Evolutionary conservation across 805 yeast genomes (phyloP).

Genomic region (Metschnikowia baotianmanensis): DNA sequence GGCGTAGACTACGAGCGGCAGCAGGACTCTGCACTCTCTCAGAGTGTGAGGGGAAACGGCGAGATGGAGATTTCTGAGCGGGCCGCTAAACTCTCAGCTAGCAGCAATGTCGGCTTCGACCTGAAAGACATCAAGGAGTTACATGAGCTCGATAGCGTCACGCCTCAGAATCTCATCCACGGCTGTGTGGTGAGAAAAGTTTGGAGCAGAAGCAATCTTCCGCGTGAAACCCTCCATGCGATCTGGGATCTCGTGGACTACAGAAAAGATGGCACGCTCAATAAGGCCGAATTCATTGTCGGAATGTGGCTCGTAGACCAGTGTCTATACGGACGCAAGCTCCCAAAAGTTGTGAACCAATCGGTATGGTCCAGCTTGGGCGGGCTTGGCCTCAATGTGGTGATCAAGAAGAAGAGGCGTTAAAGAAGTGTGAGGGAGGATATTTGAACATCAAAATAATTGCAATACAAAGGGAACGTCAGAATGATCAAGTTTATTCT

Average conservation of each 20-base stretch:
- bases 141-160: conserved; percentile 31
- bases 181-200: conserved; percentile 71
- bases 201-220: conserved; percentile 77
- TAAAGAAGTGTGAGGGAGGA: conserved; percentile 3
- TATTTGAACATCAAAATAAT: too few species aligned
- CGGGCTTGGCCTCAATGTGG: conserved; percentile 41
- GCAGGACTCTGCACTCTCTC: conserved; percentile 4
- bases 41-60: conserved; percentile 15
- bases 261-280: conserved; percentile 68
- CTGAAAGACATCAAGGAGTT: conserved; percentile 25
- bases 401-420: conserved; percentile 34
- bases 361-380: conserved; percentile 81
- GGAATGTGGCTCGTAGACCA: conserved; percentile 99
- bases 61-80: conserved; percentile 19
- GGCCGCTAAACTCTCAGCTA: conserved; percentile 27
- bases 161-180: conserved; percentile 39
- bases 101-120: conserved; percentile 22
- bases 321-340: conserved; percentile 86
- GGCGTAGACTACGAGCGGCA: conserved; percentile 33
- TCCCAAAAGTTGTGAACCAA: conserved; percentile 67
- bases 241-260: conserved; percentile 74
- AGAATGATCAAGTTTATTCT: too few species aligned
- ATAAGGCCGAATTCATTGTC: conserved; percentile 80
- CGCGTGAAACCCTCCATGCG: conserved; percentile 52
- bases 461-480: too few species aligned